Evolutionary conservation across 805 yeast genomes (phyloP).

Genomic region (Hagleromyces aurorensis): DNA sequence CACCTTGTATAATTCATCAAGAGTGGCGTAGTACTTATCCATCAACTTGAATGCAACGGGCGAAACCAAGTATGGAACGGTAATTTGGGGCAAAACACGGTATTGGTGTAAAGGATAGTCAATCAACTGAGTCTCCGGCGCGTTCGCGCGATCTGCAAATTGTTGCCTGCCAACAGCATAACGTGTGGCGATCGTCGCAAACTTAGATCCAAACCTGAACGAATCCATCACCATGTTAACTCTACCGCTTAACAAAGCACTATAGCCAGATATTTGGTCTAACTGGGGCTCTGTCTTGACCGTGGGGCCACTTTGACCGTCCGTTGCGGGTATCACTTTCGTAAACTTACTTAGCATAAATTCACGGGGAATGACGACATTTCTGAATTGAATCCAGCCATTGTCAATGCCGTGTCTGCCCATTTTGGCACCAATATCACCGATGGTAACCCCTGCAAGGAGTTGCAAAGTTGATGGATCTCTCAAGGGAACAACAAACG

Average conservation of each 20-base stretch:
- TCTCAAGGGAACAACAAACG: constrained; percentile 85
- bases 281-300: constrained; percentile 52
- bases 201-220: constrained; percentile 69
- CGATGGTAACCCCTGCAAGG: constrained; percentile 72
- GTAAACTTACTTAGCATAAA: constrained; percentile 78
- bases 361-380: constrained; percentile 76
- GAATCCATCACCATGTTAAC: constrained; percentile 86
- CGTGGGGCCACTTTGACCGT: constrained; percentile 41
- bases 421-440: constrained; percentile 93
- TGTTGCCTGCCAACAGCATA: constrained; percentile 89
- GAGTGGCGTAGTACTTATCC: constrained; percentile 41
- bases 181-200: constrained; percentile 75
- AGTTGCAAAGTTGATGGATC: constrained; percentile 58
- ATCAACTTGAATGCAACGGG: constrained; percentile 61
- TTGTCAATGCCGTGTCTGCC: constrained; percentile 94
- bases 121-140: constrained; percentile 53
- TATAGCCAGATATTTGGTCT: constrained; percentile 75
- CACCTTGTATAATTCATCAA: constrained; percentile 47
- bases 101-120: constrained; percentile 87
- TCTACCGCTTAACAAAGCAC: constrained; percentile 82
- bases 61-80: constrained; percentile 68
- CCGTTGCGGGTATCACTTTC: constrained; percentile 56
- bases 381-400: constrained; percentile 90
- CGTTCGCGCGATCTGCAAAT: constrained; percentile 40
- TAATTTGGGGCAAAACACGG: constrained; percentile 76